Conservation (phyloP, 2,329 filamentous ascomycete species). For the Colletotrichum zoysiae region DNA sequence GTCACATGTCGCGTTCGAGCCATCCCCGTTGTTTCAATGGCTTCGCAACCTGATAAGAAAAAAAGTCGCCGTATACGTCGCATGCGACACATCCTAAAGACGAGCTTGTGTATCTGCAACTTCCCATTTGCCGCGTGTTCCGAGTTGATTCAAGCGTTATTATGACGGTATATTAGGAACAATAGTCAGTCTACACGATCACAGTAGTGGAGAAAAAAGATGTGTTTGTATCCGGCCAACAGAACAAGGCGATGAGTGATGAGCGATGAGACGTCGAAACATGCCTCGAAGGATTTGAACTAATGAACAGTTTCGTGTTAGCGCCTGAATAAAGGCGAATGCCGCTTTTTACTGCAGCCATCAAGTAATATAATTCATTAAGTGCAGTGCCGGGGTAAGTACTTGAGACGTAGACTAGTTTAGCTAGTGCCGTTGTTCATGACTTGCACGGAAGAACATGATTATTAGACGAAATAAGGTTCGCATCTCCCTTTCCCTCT, state of each 20-base stretch:
- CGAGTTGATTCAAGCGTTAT: neutral
- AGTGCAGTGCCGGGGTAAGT: too few species aligned
- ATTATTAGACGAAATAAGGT: neutral
- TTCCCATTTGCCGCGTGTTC: neutral
- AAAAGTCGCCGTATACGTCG: neutral
- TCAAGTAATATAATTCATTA: neutral
- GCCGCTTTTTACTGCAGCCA: neutral
- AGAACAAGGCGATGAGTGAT: neutral
- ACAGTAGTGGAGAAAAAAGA: neutral
- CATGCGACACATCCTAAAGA: neutral
- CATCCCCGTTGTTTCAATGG: neutral
- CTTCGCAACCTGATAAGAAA: neutral
- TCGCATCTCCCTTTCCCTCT: neutral
- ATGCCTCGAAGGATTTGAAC: neutral
- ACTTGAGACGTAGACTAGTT: too few species aligned
- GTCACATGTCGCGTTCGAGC: neutral
- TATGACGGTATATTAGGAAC: neutral
- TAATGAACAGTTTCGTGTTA: neutral
- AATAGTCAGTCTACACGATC: neutral
- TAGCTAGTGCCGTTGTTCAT: neutral
- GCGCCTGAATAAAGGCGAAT: neutral
- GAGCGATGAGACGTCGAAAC: neutral
- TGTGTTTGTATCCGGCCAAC: neutral
- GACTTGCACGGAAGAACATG: neutral
- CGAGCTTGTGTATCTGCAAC: neutral